Evolutionary conservation across 2,329 filamentous ascomycete species (phyloP).

Genomic region (Beauveria scarabaeidicola): DNA sequence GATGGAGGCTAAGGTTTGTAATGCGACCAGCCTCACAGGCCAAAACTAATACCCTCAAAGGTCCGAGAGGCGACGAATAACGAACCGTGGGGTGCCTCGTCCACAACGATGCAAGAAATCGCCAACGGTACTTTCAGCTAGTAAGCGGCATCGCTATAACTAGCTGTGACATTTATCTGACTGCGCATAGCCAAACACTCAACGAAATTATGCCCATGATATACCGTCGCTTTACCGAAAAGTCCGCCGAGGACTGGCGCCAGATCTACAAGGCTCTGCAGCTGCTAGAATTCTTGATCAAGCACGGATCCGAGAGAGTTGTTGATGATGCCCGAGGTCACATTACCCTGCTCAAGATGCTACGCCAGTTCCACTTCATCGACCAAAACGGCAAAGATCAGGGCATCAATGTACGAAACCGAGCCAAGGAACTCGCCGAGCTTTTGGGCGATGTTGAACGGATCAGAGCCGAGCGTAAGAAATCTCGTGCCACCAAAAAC

Average conservation of each 20-base stretch:
- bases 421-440: constrained; percentile 90
- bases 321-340: constrained; percentile 96
- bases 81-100: constrained; percentile 88
- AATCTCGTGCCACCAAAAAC: constrained; percentile 79
- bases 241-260: constrained; percentile 95
- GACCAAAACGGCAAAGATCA: constrained; percentile 96
- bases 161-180: constrained; percentile 13
- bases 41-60: constrained; percentile 32
- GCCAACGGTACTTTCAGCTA: constrained; percentile 97
- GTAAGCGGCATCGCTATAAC: constrained; percentile 44
- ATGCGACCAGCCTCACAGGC: constrained; percentile 1
- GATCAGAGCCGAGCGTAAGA: constrained; percentile 77
- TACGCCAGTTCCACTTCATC: constrained; percentile 96
- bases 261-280: constrained; percentile 99
- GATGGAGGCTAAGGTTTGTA: constrained; percentile 63
- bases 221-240: constrained; percentile 97
- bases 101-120: constrained; percentile 91
- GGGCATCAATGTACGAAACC: constrained; percentile 92
- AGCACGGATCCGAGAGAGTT: constrained; percentile 94
- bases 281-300: constrained; percentile 92
- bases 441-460: constrained; percentile 87
- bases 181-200: constrained; percentile 65
- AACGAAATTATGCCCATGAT: constrained; percentile 99
- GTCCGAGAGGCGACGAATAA: constrained; percentile 98
- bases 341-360: constrained; percentile 92